phyloP scores from a whole-genome alignment of 495 filamentous ascomycete genomes.

The Hypoxylon intermedium region DNA sequence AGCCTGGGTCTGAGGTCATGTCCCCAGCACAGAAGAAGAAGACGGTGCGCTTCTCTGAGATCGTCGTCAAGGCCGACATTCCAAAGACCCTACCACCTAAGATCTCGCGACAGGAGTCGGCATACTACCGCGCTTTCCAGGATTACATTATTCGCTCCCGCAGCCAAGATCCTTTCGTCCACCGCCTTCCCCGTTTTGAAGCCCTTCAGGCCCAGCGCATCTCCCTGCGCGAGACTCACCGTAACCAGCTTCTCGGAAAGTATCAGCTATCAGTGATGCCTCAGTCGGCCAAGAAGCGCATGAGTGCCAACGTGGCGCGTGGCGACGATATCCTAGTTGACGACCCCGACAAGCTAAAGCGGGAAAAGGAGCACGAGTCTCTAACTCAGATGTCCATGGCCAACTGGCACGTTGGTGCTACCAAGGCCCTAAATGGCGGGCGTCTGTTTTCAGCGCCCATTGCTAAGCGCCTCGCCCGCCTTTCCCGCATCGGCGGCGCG shows the following conservation, averaged over 20 bases:
- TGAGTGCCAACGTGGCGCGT: slow-evolving; percentile 64
- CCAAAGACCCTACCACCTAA: slow-evolving; percentile 56
- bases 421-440: slow-evolving; percentile 79
- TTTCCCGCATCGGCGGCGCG: slow-evolving; percentile 56
- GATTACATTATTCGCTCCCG: slow-evolving; percentile 65
- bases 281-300: slow-evolving; percentile 62
- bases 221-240: slow-evolving; percentile 66
- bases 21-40: slow-evolving; percentile 64
- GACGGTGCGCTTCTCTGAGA: slow-evolving; percentile 76
- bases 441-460: slow-evolving; percentile 80
- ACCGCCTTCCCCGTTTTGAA: slow-evolving; percentile 84
- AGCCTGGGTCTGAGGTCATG: slow-evolving; percentile 38
- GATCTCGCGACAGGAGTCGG: slow-evolving; percentile 68
- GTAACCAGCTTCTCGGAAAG: slow-evolving; percentile 77
- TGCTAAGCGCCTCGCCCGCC: slow-evolving; percentile 61
- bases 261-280: slow-evolving; percentile 69
- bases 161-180: slow-evolving; percentile 77
- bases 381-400: slow-evolving; percentile 74
- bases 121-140: slow-evolving; percentile 92
- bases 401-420: slow-evolving; percentile 82
- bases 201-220: slow-evolving; percentile 84
- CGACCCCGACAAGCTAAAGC: slow-evolving; percentile 66
- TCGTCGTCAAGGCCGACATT: slow-evolving; percentile 55
- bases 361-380: slow-evolving; percentile 82
- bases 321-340: slow-evolving; percentile 61